A percentile compares a stretch with the other conserved stretches of the same genome.
Evolutionary conservation across 306 rosid species (phyloP).

Genomic region (Cyclanthera cordifolia): DNA sequence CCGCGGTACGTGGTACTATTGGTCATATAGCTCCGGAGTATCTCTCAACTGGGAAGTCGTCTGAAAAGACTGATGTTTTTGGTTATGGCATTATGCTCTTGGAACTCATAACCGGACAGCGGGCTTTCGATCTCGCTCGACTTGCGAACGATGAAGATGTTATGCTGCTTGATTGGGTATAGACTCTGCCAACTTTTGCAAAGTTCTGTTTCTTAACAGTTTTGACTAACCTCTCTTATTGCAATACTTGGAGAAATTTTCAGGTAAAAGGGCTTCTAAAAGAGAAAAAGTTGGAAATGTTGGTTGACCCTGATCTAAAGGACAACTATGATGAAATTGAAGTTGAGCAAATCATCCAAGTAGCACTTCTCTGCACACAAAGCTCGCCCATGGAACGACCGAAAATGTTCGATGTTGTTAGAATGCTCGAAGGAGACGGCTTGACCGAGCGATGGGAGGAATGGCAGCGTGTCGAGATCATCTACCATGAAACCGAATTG

Average conservation of each 20-base stretch:
- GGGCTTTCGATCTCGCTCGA: conserved; percentile 20
- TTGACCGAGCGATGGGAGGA: conserved; percentile 13
- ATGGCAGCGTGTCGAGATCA: conserved; percentile 14
- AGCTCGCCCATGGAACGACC: conserved; percentile 16
- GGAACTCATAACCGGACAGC: conserved; percentile 18
- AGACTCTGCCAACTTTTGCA: background rate
- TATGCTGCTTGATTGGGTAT: conserved; percentile 21
- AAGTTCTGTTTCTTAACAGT: background rate
- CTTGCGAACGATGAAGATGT: conserved; percentile 20
- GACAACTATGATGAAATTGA: conserved; percentile 14
- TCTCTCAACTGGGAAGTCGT: conserved; percentile 20
- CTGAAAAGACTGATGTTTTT: conserved; percentile 20
- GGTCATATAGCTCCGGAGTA: conserved; percentile 21
- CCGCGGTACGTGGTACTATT: conserved; percentile 16
- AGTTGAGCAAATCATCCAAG: conserved; percentile 20
- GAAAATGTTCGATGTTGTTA: conserved; percentile 13
- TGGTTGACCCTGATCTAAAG: conserved; percentile 17
- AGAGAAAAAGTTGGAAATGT: conserved; percentile 20
- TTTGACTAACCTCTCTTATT: background rate
- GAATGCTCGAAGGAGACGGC: conserved; percentile 16
- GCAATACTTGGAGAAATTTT: background rate
- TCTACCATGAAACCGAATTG: conserved; percentile 4
- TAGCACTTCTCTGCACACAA: conserved; percentile 21
- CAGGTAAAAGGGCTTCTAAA: conserved; percentile 17
- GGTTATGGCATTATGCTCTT: conserved; percentile 20